These are phyloP conservation scores for Neurospora sp. DNA, from an alignment of 495 filamentous ascomycete genomes.

Conservation along the genomic window DNA sequence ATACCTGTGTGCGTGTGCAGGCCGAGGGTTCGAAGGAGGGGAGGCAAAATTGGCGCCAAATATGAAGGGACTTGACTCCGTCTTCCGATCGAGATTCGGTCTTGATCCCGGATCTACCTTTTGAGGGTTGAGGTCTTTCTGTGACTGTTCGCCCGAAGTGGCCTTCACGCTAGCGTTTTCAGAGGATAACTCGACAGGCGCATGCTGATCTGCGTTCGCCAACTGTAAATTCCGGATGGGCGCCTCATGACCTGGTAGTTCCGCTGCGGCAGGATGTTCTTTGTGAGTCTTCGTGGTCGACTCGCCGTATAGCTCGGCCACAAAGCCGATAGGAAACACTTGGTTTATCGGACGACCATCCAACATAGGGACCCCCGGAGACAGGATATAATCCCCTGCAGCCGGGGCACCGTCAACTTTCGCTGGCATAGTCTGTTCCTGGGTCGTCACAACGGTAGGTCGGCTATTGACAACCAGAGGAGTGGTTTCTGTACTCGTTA, in stretches of 20 bases:
- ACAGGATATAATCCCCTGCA: not conserved
- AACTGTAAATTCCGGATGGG: not conserved
- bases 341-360: constrained; percentile 8
- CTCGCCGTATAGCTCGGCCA: constrained; percentile 34
- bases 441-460: constrained; percentile 1
- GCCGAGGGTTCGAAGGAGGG: not conserved
- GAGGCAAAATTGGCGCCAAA: not conserved
- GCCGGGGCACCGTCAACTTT: not conserved
- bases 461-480: constrained; percentile 8
- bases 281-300: constrained; percentile 22
- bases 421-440: not conserved
- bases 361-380: constrained; percentile 7
- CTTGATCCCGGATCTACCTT: not conserved
- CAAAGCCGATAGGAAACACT: constrained; percentile 30
- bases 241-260: constrained; percentile 22
- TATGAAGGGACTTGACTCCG: not conserved
- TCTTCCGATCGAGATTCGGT: not conserved
- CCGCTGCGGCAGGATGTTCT: constrained; percentile 33
- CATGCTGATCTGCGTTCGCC: constrained; percentile 7
- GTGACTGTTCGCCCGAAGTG: not conserved
- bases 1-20: not conserved
- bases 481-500: constrained; percentile 15
- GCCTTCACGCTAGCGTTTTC: constrained; percentile 7
- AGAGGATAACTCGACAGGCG: constrained; percentile 21
- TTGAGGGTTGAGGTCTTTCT: not conserved